Base-by-base conservation (phyloP, 805 yeast genomes). In the Wickerhamiella sergipiensis region DNA sequence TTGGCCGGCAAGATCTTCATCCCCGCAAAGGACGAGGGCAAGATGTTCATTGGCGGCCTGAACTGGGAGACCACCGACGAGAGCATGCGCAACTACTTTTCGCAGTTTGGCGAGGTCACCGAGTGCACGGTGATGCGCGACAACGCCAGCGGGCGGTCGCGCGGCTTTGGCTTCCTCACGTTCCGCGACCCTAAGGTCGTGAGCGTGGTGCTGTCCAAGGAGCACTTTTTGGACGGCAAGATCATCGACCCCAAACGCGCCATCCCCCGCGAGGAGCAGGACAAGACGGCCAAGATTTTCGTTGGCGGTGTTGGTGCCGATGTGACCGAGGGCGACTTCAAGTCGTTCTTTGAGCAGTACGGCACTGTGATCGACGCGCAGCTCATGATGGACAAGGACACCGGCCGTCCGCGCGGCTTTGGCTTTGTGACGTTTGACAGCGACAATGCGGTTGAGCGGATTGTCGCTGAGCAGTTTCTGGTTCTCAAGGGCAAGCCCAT, bases 31-130 rank as follows among this genome's bases (percentile, higher is more conserved):
- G 95, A 85, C 60, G 81, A 81, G 56, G 94, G 95, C 50, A 88
- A 88, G 64, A 85, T 88, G 95, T 88, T 88, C 62, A 79, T 87
- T 66, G 98, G 98, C 56, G 98, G 98, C 48, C 78, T 90, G 60
- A 92, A 90, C 63, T 90, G 97, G 97, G 97, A 90, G 64, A 90
- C 98, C 15, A 81, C 89, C 13, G 97, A 90, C 63, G 95, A 88
- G 55, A 79, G 83, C 33, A 71, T 90, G 68, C 80, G 76, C 58
- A 81, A 79, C 50, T 90, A 90, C 65, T 90, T 90, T 65, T 71
- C 82, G 46, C 82, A 89, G 66, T 90, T 78, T 64, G 98, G 98
- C 59, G 90, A 83, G 56, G 89, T 90, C 50, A 65, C 79, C 43
- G 97, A 89, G 57, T 78, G 85, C 61, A 85, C 90, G 40, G 90